phyloP scores from a whole-genome alignment of 2,329 filamentous ascomycete species.

The Basipetospora chlamydospora region DNA sequence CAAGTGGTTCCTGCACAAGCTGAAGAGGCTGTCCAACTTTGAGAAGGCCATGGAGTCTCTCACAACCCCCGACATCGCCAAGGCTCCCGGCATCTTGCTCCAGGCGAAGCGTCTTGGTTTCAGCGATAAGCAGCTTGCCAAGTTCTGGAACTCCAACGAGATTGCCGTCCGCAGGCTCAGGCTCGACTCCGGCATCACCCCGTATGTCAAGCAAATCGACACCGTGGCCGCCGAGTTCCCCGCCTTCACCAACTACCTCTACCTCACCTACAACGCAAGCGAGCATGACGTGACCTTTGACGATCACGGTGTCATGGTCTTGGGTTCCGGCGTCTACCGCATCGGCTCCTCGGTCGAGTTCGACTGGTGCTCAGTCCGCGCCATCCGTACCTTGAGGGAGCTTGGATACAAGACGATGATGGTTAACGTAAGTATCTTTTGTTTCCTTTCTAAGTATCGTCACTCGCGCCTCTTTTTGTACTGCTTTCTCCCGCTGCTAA shows the following conservation, averaged over 20 bases:
- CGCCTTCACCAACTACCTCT: conserved; percentile 86
- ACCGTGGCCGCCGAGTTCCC: conserved; percentile 95
- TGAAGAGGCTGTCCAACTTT: conserved; percentile 91
- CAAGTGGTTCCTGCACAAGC: conserved; percentile 98
- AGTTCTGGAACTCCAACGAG: conserved; percentile 71
- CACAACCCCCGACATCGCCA: conserved; percentile 72
- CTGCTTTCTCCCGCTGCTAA: too few species aligned
- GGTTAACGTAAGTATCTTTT: conserved; percentile 61
- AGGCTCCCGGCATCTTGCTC: conserved; percentile 65
- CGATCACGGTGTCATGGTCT: conserved; percentile 76
- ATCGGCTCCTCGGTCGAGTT: conserved; percentile 98
- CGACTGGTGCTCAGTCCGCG: conserved; percentile 94
- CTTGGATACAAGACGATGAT: conserved; percentile 96
- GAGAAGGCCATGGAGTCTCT: conserved; percentile 83
- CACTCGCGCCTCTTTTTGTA: too few species aligned
- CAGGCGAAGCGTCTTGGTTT: conserved; percentile 91
- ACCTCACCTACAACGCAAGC: conserved; percentile 94
- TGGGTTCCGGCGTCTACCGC: conserved; percentile 91
- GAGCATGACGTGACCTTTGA: conserved; percentile 89
- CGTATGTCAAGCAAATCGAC: conserved; percentile 91
- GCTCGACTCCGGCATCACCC: conserved; percentile 74
- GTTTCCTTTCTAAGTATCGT: conserved; percentile 11
- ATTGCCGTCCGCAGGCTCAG: conserved; percentile 77
- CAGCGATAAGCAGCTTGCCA: conserved; percentile 88
- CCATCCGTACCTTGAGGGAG: conserved; percentile 64